Evolutionary conservation across 2,329 filamentous ascomycete genomes (phyloP).

Genomic region (Fusarium bactridioides): DNA sequence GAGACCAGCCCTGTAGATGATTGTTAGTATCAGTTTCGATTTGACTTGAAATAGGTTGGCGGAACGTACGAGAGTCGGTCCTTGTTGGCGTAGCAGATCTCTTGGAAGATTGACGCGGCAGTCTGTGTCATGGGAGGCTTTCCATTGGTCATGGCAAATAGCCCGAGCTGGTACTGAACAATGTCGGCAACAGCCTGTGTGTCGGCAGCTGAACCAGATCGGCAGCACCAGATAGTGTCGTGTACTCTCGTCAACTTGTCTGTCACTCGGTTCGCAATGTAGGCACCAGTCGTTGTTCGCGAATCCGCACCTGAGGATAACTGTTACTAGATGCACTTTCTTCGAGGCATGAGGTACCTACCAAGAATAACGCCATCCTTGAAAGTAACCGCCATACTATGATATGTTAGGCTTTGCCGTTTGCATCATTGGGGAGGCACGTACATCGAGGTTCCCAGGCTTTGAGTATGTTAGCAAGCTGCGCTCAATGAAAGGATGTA

Average conservation of each 20-base stretch:
- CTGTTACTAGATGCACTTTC: constrained; percentile 18
- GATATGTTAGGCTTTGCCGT: constrained; percentile 38
- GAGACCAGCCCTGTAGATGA: constrained; percentile 77
- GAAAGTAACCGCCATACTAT: constrained; percentile 98
- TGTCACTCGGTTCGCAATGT: constrained; percentile 98
- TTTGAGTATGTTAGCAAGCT: constrained; percentile 53
- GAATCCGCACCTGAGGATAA: constrained; percentile 79
- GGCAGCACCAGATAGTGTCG: constrained; percentile 99
- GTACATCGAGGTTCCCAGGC: constrained; percentile 97
- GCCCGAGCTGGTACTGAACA: constrained; percentile 92
- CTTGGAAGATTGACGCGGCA: constrained; percentile 94
- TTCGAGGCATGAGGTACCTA: constrained; percentile 46
- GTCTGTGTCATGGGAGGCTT: constrained; percentile 93
- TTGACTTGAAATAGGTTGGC: background rate
- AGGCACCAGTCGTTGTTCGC: constrained; percentile 94
- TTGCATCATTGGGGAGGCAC: constrained; percentile 46
- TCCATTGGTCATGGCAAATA: constrained; percentile 90
- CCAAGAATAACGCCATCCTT: constrained; percentile 96
- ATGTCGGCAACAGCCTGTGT: constrained; percentile 98
- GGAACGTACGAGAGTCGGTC: constrained; percentile 81
- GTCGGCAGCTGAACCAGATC: constrained; percentile 95
- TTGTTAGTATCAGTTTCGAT: constrained; percentile 18
- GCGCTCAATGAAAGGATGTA: background rate
- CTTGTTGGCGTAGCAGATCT: constrained; percentile 98
- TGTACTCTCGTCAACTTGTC: constrained; percentile 99